Base-by-base conservation (phyloP, 257 asterid genomes). In the Ophiorrhiza pumila region DNA sequence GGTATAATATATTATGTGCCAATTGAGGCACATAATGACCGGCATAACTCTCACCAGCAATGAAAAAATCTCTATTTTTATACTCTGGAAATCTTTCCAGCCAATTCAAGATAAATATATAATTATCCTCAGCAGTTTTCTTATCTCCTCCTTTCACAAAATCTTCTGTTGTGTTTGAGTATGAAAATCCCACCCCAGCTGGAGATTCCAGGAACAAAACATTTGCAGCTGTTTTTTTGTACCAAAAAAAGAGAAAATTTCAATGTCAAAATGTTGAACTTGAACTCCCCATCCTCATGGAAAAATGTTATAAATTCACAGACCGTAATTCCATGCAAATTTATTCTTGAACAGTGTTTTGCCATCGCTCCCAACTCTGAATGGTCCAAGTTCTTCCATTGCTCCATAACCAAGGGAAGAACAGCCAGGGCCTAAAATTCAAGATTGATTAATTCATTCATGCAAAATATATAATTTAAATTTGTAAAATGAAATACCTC, bases 341-440 rank as follows among this genome's bases (percentile, higher is more conserved):
- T 80, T 82, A 41, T 93, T 93, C 41, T 77, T 78, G 90, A 76
- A 87, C 62, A 93, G 88, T 32, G 98, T 89, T 79, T 93, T 91
- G 67, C 98, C 98, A 65, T 93, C 98, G 47, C 97, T 93, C 14
- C 73, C 80, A 53, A 88, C 95, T 18, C 97, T 79, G 59, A 90
- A 93, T 34, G 98, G 97, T 69, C 98, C 98, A 4, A 93, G 86
- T 80, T 93, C 98, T 77, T 85, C 84, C 91, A 93, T 86, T 71
- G 97, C 98, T 80, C 98, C 98, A 77, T 85, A 90, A 15, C 83
- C 96, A 42, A 93, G 91, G 39, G 98, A 93, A 5, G 98, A 93
- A 77, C 98, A 93, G 14, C 98, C 98, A 0, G 98, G 98, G 15
- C 98, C 98, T 93, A 80, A n/a, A n/a, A n/a, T n/a, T n/a, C n/a